A percentile compares a stretch with the other conserved stretches of the same genome.
Evolutionary conservation across 805 yeast species (phyloP).

Genomic region (Schizosaccharomyces cryophilus): DNA sequence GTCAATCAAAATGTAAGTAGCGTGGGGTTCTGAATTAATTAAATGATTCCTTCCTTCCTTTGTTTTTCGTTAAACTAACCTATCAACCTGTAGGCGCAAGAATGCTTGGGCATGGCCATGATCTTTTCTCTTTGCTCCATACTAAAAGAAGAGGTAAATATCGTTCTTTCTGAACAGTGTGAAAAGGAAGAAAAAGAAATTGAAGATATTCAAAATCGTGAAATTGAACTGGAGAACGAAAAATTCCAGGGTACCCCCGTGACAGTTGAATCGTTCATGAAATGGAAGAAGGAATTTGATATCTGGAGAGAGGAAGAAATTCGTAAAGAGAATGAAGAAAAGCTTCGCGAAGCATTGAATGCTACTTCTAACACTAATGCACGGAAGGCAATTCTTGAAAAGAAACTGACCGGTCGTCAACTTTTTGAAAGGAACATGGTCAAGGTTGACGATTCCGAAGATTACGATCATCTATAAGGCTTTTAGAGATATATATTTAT

Average conservation of each 20-base stretch:
- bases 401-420: not conserved
- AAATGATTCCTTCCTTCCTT: not conserved
- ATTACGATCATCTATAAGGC: not conserved
- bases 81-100: slow-evolving; percentile 9
- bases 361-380: not conserved
- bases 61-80: not conserved
- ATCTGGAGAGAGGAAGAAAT: not conserved
- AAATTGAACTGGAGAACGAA: not conserved
- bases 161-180: not conserved
- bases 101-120: slow-evolving; percentile 4
- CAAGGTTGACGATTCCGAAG: not conserved
- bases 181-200: not conserved
- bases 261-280: not conserved
- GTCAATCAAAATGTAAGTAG: not conserved
- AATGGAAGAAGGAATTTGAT: slow-evolving; percentile 2
- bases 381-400: not conserved
- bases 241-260: slow-evolving; percentile 3
- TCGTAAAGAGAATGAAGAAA: not conserved
- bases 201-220: not conserved
- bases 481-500: not conserved
- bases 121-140: not conserved
- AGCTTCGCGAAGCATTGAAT: not conserved
- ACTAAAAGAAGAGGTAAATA: not conserved
- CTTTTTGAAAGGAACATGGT: slow-evolving; percentile 1
- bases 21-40: not conserved